phyloP scores from a whole-genome alignment of 495 filamentous ascomycete genomes.

The Cudoniella acicularis region DNA sequence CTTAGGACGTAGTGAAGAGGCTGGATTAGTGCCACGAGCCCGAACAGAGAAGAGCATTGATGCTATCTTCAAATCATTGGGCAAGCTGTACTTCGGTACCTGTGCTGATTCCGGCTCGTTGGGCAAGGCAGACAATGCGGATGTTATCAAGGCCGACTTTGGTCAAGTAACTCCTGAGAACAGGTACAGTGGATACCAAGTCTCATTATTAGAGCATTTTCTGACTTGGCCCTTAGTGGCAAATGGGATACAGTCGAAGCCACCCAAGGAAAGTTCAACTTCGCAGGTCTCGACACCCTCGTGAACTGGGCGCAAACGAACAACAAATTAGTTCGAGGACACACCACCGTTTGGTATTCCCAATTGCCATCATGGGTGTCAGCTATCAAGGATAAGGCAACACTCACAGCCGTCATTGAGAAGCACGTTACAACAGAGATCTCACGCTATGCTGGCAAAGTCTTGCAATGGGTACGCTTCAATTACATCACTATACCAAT shows the following conservation, averaged over 20 bases:
- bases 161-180: slow-evolving; percentile 65
- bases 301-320: slow-evolving; percentile 56
- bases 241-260: slow-evolving; percentile 16
- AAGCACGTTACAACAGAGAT: slow-evolving; percentile 57
- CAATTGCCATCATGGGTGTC: slow-evolving; percentile 61
- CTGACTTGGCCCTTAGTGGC: background rate
- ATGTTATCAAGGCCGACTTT: slow-evolving; percentile 56
- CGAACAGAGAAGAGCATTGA: slow-evolving; percentile 39
- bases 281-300: slow-evolving; percentile 46
- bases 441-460: slow-evolving; percentile 57
- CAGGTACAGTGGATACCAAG: slow-evolving; percentile 53
- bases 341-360: slow-evolving; percentile 62
- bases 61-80: slow-evolving; percentile 52
- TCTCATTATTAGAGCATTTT: slow-evolving; percentile 33
- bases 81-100: slow-evolving; percentile 59
- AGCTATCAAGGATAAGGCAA: slow-evolving; percentile 44
- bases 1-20: background rate
- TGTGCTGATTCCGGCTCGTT: slow-evolving; percentile 53
- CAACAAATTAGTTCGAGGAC: slow-evolving; percentile 57
- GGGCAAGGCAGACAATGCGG: slow-evolving; percentile 43
- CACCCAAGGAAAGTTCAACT: slow-evolving; percentile 13
- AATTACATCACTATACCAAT: background rate
- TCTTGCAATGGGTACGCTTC: slow-evolving; percentile 48
- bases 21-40: background rate
- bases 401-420: slow-evolving; percentile 51